Evolutionary conservation across 2,329 filamentous ascomycete genomes (phyloP).

Genomic region (Stagonosporopsis rhizophila): DNA sequence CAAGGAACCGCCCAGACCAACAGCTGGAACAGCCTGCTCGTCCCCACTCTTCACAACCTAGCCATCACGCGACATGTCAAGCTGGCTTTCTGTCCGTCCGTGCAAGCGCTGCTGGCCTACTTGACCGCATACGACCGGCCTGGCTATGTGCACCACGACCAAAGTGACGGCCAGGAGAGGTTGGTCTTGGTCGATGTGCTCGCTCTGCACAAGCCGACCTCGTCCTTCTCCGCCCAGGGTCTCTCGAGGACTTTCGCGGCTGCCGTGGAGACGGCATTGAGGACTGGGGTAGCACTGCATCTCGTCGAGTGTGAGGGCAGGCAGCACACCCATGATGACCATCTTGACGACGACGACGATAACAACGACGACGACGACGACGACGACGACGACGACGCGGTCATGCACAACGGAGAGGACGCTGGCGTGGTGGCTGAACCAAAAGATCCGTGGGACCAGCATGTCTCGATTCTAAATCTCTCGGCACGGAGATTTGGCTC

Average conservation of each 20-base stretch:
- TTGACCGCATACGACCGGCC: slow-evolving; percentile 59
- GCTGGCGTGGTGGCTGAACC: background rate
- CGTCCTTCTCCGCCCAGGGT: slow-evolving; percentile 79
- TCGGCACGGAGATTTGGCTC: slow-evolving; percentile 51
- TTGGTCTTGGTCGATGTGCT: slow-evolving; percentile 72
- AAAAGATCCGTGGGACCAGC: slow-evolving; percentile 53
- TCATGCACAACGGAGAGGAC: slow-evolving; percentile 32
- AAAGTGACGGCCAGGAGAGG: slow-evolving; percentile 24
- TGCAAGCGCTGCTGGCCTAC: slow-evolving; percentile 79
- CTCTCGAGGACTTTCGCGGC: slow-evolving; percentile 68
- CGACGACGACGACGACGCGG: slow-evolving; percentile 61
- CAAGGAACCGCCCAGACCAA: slow-evolving; percentile 16
- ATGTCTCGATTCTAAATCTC: slow-evolving; percentile 57
- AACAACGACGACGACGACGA: too few species aligned
- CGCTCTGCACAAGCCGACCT: slow-evolving; percentile 69
- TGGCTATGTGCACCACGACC: slow-evolving; percentile 15
- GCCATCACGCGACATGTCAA: slow-evolving; percentile 72
- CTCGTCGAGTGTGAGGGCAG: slow-evolving; percentile 50
- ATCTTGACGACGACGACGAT: slow-evolving; percentile 62
- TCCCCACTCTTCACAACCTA: slow-evolving; percentile 72
- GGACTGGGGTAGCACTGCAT: slow-evolving; percentile 45
- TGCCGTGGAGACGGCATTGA: slow-evolving; percentile 66
- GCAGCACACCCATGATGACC: slow-evolving; percentile 52
- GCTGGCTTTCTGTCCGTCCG: slow-evolving; percentile 75
- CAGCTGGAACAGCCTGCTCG: slow-evolving; percentile 55